Base-by-base conservation (phyloP, 108 stramenopile genomes). In the Tribonema minus region DNA sequence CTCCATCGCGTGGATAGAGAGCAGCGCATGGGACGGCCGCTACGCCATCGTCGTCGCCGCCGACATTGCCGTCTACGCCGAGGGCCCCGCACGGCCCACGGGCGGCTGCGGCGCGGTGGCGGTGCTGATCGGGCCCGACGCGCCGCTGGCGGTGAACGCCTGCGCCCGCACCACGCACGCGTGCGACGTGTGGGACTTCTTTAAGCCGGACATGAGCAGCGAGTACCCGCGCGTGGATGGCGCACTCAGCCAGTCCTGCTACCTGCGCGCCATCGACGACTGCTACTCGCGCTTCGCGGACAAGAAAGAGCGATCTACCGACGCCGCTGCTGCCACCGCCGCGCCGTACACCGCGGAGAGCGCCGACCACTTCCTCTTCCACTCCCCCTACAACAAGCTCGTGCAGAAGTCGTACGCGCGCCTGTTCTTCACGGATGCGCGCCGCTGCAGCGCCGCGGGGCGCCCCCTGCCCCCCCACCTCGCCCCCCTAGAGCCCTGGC, bases 381-480 rank as follows among this genome's bases (percentile, higher is more conserved):
- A 98, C 88, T 91, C 94, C 1, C 97, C 97, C 6, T 98, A 98
- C 92, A 97, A 96, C 84, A 98, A 98, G 84, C 85, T 98, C 68
- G 97, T 98, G 54, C 92, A 95, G 82, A 96, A 98, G 87, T 88
- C 89, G 37, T 94, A 87, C 80, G 93, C 85, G 15, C 91, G 97
- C 32, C 83, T 98, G 76, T 85, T 91, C 60, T 88, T 92, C 59
- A 46, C 91, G 58, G 97, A 98, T 87, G 91, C 93, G 34, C 72
- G 90, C 27, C 86, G 89, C 60, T 60, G 61, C 30, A 72, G 38
- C 46, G 26, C 64, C 74, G 27, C 68, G 74, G 64, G 81, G 27
- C 15, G 28, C 25, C 27, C n/a, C 37, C 5, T 36, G 3, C 66
- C 66, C 61, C 12, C 68, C 71, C 78, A 25, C 67, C n/a, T 32